phyloP scores from a whole-genome alignment of 441 rosid species.

The Francoa sonchifolia region DNA sequence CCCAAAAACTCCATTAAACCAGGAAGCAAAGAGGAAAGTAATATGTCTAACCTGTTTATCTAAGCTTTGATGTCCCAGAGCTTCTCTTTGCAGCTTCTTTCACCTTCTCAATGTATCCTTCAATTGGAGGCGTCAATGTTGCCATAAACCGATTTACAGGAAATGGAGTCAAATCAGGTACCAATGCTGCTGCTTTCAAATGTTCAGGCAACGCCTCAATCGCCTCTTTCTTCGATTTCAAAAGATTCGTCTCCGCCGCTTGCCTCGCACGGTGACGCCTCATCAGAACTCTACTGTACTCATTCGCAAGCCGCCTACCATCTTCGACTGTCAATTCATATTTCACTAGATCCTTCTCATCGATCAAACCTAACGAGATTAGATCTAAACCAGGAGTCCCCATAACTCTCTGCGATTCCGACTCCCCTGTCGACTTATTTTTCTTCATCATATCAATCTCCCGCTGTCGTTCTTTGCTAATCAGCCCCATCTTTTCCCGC shows the following conservation, averaged over 20 bases:
- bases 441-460: slow-evolving; percentile 63
- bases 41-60: too few relatives aligned
- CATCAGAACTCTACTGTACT: slow-evolving; percentile 73
- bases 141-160: slow-evolving; percentile 69
- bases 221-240: slow-evolving; percentile 62
- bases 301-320: slow-evolving; percentile 67
- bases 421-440: slow-evolving; percentile 45
- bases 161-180: slow-evolving; percentile 66
- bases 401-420: slow-evolving; percentile 48
- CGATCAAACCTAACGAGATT: slow-evolving; percentile 54
- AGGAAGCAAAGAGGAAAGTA: too few relatives aligned
- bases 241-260: slow-evolving; percentile 47
- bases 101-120: slow-evolving; percentile 72
- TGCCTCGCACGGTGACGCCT: slow-evolving; percentile 60
- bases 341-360: slow-evolving; percentile 50
- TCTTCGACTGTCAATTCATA: slow-evolving; percentile 70
- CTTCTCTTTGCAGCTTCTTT: slow-evolving; percentile 60
- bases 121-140: slow-evolving; percentile 72
- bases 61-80: slow-evolving; percentile 54
- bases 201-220: slow-evolving; percentile 73
- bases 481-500: slow-evolving; percentile 60
- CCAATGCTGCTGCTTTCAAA: slow-evolving; percentile 52
- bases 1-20: too few relatives aligned
- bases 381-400: slow-evolving; percentile 70
- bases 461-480: slow-evolving; percentile 50